Evolutionary conservation across 192 early-diverging fungal species (phyloP), one percentile per base, ranked within the genome.

Genomic region (Gaertneriomyces sp.): DNA sequence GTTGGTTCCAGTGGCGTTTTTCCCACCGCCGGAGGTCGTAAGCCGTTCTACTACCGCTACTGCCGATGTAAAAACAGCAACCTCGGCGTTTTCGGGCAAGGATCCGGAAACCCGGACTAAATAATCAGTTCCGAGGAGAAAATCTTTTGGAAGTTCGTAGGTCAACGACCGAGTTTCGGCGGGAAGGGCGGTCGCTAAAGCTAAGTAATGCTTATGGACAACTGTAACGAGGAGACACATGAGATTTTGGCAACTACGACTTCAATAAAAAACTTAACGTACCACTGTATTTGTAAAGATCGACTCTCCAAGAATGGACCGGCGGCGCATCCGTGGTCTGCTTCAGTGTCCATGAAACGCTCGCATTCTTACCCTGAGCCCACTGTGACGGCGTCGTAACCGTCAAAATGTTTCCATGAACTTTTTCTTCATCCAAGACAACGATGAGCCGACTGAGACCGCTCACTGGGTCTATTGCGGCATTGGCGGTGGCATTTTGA

Each of bases 201-300:
- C 4, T 25, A 14, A 38, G 54, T 56, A 56, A 5, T 38, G 54
- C 54, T 56, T 56, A n/a, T 56, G 39, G 19, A 38, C 33, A 16
- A 56, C 54, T 51, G 49, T 20, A 51, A 6, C 2, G 25, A 33
- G 2, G 25, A 33, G 6, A 51, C 2, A 0, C 20, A 0, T 51
- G 49, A 51, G 49, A 5, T n/a, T 17, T 51, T n/a, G 20, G 47
- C 12, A 16, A 56, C 12, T 14, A 12, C 12, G 6, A 6, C 38
- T 39, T 25, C 12, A 3, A 3, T 0, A 5, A 56, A 56, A 14
- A 33, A 56, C 4, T 0, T 56, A 54, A 42, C 62, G 11, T 64
- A 64, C 62, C 62, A 38, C 45, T 50, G 20, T 53, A 17, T 42
- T 41, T 64, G 40, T 53, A 64, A 8, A 64, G 12, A 53, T 64